Conservation (phyloP, 257 asterid species). For the Petunia axillaris region DNA sequence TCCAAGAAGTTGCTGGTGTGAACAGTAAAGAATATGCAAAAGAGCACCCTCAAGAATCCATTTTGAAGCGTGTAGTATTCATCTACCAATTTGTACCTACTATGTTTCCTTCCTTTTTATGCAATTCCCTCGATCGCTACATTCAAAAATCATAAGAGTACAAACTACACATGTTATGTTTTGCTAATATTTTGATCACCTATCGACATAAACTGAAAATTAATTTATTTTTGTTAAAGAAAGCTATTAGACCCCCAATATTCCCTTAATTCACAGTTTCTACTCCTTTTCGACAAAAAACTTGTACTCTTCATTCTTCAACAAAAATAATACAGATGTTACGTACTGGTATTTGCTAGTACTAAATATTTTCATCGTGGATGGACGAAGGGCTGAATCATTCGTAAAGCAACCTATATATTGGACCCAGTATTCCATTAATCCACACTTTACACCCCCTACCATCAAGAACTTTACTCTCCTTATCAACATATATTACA, state of each 20-base stretch:
- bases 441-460: not conserved
- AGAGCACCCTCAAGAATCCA: not conserved
- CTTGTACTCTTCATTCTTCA: not conserved
- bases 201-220: not conserved
- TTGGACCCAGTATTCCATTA: not conserved
- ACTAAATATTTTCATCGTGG: no score
- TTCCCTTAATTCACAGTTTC: not conserved
- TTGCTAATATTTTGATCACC: not conserved
- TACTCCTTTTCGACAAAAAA: not conserved
- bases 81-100: slow-evolving; percentile 8
- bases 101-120: not conserved
- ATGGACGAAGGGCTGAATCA: no score
- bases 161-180: not conserved
- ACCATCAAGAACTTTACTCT: not conserved
- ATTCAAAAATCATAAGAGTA: not conserved
- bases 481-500: no score
- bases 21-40: slow-evolving; percentile 3
- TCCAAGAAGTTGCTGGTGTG: slow-evolving; percentile 9
- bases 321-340: no score
- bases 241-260: not conserved
- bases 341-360: no score
- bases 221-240: no score
- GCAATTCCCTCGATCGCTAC: not conserved
- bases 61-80: slow-evolving; percentile 7
- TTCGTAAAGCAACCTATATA: no score